Conservation (phyloP, 2,329 filamentous ascomycete genomes). For the Aspergillus luchuensis region DNA sequence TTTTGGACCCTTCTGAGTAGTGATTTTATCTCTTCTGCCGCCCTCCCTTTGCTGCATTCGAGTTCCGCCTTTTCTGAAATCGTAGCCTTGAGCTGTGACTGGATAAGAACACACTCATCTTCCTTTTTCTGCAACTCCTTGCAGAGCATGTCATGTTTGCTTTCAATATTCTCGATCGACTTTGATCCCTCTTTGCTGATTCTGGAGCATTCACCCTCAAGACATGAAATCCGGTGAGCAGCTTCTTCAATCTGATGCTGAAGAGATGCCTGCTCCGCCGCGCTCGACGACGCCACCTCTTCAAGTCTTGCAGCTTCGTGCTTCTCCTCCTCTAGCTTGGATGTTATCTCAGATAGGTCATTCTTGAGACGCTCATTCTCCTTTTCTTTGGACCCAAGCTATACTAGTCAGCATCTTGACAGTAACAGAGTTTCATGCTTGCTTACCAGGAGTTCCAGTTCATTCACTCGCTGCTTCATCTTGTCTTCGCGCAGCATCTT, state of each 20-base stretch:
- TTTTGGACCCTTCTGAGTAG: constrained; percentile 29
- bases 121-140: constrained; percentile 26
- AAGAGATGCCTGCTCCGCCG: constrained; percentile 21
- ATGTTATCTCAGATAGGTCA: constrained; percentile 14
- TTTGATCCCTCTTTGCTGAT: constrained; percentile 10
- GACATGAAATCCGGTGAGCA: constrained; percentile 21
- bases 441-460: constrained; percentile 26
- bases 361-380: constrained; percentile 24
- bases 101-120: constrained; percentile 28
- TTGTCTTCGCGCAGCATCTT: background rate
- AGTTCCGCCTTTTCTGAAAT: constrained; percentile 20
- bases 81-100: constrained; percentile 15
- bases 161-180: constrained; percentile 14
- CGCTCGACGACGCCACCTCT: constrained; percentile 21
- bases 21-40: constrained; percentile 27
- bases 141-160: constrained; percentile 20
- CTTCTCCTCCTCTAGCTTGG: constrained; percentile 18
- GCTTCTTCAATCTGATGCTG: constrained; percentile 24
- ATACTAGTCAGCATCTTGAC: constrained; percentile 17
- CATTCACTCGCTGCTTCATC: constrained; percentile 9
- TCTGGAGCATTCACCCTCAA: constrained; percentile 23
- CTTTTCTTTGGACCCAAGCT: constrained; percentile 26
- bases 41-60: constrained; percentile 24
- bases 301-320: constrained; percentile 26
- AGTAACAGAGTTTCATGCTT: too few relatives aligned